Percentiles rank a stretch among this genome's conserved stretches.
Evolutionary conservation across 2,329 filamentous ascomycete genomes (phyloP).

Genomic region (Paramyrothecium sp.): DNA sequence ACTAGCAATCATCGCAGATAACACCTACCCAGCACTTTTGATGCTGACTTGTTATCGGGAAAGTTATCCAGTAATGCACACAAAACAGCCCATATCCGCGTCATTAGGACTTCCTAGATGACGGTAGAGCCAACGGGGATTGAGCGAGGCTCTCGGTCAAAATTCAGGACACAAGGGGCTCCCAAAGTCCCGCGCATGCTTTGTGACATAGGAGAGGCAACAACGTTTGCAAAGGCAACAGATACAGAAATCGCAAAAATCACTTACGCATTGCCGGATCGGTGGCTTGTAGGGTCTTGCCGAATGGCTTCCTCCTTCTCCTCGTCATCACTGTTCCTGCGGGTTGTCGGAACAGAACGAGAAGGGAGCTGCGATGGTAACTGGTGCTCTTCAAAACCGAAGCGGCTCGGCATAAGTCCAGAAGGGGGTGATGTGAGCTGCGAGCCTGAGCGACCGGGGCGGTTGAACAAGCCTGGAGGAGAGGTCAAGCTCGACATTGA

Average conservation of each 20-base stretch:
- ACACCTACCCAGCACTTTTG: too few species aligned
- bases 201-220: neutral
- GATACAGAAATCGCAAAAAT: conserved; percentile 1
- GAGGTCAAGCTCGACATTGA: conserved; percentile 86
- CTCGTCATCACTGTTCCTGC: conserved; percentile 88
- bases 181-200: too few species aligned
- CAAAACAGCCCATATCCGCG: too few species aligned
- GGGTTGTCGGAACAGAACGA: conserved; percentile 80
- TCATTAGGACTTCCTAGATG: too few species aligned
- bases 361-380: conserved; percentile 58
- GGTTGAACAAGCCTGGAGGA: conserved; percentile 71
- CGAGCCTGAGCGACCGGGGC: conserved; percentile 73
- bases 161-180: too few species aligned
- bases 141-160: too few species aligned
- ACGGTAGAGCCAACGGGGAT: too few species aligned
- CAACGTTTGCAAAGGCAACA: conserved; percentile 7
- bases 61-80: too few species aligned
- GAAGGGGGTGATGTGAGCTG: conserved; percentile 77
- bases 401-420: conserved; percentile 57
- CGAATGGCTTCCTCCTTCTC: conserved; percentile 77
- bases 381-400: conserved; percentile 42
- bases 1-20: too few species aligned
- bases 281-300: conserved; percentile 68
- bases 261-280: conserved; percentile 78
- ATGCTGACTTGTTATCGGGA: too few species aligned